Percentiles rank a stretch among this genome's conserved stretches.
Conservation (phyloP, 2,329 filamentous ascomycete species). For the Cladosporium colombiae region DNA sequence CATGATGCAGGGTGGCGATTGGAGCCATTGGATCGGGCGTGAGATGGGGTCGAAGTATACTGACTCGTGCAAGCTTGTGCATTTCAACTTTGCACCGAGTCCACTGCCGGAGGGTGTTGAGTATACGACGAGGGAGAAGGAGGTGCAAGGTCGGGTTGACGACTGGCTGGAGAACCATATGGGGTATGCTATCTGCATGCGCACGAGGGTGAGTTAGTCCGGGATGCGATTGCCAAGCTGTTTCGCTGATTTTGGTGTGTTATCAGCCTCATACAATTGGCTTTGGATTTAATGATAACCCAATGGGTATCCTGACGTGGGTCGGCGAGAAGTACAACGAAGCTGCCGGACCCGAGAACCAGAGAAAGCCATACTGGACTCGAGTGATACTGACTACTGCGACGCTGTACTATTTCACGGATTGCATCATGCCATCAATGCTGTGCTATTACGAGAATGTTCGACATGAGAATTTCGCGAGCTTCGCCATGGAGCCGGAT, state of each 20-base stretch:
- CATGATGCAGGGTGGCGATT: constrained; percentile 44
- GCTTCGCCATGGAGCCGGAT: constrained; percentile 39
- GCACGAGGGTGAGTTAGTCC: constrained; percentile 34
- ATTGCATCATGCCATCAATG: constrained; percentile 41
- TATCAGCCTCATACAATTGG: constrained; percentile 45
- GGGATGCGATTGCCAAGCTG: neutral
- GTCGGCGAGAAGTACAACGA: constrained; percentile 49
- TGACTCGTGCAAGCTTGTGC: constrained; percentile 42
- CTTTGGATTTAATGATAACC: constrained; percentile 46
- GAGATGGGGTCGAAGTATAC: constrained; percentile 41
- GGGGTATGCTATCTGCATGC: constrained; percentile 46
- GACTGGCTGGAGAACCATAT: constrained; percentile 44
- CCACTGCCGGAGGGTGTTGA: constrained; percentile 37
- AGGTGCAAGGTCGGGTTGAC: constrained; percentile 36
- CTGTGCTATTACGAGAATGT: constrained; percentile 44
- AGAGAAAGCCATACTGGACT: constrained; percentile 37
- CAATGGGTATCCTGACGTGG: constrained; percentile 47
- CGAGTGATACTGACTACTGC: constrained; percentile 37
- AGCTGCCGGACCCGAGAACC: constrained; percentile 39
- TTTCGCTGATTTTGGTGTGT: neutral
- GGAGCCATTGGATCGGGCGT: constrained; percentile 44
- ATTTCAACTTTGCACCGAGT: constrained; percentile 46
- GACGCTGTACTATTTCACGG: constrained; percentile 43
- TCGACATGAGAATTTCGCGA: constrained; percentile 41
- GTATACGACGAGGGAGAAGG: constrained; percentile 38